Conservation (phyloP, 257 asterid genomes). For the Capsicum chinense region DNA sequence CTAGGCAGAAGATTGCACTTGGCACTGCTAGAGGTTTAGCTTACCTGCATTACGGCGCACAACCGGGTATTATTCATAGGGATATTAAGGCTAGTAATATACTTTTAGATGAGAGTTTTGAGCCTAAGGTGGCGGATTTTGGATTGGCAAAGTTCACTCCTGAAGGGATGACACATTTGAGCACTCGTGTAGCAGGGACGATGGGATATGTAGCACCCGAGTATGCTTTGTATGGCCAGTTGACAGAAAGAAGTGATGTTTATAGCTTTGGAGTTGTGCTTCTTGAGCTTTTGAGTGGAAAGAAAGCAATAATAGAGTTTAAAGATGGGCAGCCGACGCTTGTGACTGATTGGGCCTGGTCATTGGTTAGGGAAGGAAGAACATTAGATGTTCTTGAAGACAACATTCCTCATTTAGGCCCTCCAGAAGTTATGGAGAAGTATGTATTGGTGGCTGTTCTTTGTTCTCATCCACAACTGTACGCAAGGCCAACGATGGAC, state of each 20-base stretch:
- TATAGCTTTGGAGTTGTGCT: conserved; percentile 88
- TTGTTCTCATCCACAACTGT: conserved; percentile 85
- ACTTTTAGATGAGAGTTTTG: conserved; percentile 78
- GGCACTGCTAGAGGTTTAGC: conserved; percentile 89
- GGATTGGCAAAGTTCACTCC: conserved; percentile 89
- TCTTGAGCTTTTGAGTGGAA: conserved; percentile 88
- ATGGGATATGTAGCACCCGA: conserved; percentile 95
- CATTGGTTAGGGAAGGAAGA: conserved; percentile 67
- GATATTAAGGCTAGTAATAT: conserved; percentile 90
- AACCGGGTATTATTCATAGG: conserved; percentile 71
- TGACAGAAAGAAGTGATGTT: conserved; percentile 87
- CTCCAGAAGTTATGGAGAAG: conserved; percentile 70
- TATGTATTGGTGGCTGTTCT: conserved; percentile 79
- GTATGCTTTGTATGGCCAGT: conserved; percentile 84
- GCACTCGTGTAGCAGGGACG: conserved; percentile 95
- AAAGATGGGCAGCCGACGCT: conserved; percentile 65
- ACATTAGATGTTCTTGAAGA: conserved; percentile 69
- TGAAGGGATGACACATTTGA: conserved; percentile 80
- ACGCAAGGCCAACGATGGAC: conserved; percentile 93
- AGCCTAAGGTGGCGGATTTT: conserved; percentile 85
- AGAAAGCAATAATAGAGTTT: conserved; percentile 63
- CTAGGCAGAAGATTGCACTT: conserved; percentile 72
- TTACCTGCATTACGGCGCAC: conserved; percentile 83
- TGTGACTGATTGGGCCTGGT: conserved; percentile 94
- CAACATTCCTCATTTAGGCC: conserved; percentile 62